phyloP scores from a whole-genome alignment of 2,329 filamentous ascomycete species.

The Aspergillus melleus region DNA sequence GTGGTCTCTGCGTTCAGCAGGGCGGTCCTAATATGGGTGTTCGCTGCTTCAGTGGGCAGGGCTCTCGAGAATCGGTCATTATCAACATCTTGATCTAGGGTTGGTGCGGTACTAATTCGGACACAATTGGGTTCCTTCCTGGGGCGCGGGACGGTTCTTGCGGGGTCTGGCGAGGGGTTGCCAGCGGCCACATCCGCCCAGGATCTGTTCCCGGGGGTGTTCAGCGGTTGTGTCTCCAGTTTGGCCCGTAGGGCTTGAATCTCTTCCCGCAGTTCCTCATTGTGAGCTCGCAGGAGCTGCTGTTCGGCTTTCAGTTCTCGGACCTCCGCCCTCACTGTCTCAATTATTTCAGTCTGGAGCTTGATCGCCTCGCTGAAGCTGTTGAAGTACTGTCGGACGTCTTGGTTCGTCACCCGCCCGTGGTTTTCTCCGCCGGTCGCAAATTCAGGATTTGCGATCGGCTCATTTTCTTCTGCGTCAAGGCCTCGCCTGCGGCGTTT shows the following conservation, averaged over 20 bases:
- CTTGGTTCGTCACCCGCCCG: neutral
- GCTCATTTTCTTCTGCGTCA: neutral
- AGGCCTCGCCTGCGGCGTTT: too few relatives aligned
- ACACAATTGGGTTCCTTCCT: neutral
- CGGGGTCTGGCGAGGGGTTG: neutral
- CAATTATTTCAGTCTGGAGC: neutral
- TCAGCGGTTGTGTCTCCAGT: neutral
- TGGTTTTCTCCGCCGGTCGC: neutral
- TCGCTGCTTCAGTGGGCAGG: neutral
- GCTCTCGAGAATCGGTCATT: neutral
- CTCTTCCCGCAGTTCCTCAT: neutral
- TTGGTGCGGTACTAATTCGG: neutral
- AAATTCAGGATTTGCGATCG: neutral
- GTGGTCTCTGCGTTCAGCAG: neutral
- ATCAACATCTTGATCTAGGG: neutral
- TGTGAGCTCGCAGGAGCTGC: neutral
- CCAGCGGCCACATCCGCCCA: neutral
- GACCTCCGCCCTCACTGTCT: neutral
- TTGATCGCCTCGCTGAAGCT: neutral
- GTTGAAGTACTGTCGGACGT: neutral
- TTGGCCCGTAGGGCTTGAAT: neutral
- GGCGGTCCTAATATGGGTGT: neutral
- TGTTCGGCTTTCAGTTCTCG: neutral
- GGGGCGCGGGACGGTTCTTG: neutral
- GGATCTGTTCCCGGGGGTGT: neutral